phyloP scores from a whole-genome alignment of 2,329 filamentous ascomycete genomes.

The Mycocentrospora acerina region DNA sequence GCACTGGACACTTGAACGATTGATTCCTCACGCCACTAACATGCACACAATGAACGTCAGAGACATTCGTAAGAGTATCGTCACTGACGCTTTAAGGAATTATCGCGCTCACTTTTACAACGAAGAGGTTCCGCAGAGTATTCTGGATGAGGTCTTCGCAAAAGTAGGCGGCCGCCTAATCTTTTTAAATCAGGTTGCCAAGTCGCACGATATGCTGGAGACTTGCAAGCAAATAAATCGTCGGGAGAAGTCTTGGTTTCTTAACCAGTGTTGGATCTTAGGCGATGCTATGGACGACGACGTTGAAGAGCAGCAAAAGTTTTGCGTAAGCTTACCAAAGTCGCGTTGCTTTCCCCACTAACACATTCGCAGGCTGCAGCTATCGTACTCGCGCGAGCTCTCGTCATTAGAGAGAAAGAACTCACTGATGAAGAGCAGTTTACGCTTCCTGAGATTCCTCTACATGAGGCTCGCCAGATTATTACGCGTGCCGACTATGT shows the following conservation, averaged over 20 bases:
- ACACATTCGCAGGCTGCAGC: slow-evolving; percentile 67
- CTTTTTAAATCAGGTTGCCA: slow-evolving; percentile 85
- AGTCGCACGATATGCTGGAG: slow-evolving; percentile 75
- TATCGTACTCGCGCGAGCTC: slow-evolving; percentile 84
- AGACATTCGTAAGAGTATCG: slow-evolving; percentile 76
- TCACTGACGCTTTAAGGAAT: slow-evolving; percentile 70
- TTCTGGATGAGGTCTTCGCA: slow-evolving; percentile 78
- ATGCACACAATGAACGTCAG: slow-evolving; percentile 87
- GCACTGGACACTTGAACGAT: slow-evolving; percentile 93
- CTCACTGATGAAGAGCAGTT: slow-evolving; percentile 64
- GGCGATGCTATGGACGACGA: slow-evolving; percentile 85
- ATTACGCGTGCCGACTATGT: slow-evolving; percentile 97
- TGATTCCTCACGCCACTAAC: slow-evolving; percentile 87
- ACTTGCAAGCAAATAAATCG: slow-evolving; percentile 72
- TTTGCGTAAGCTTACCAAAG: slow-evolving; percentile 61
- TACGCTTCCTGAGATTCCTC: slow-evolving; percentile 68
- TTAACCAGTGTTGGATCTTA: slow-evolving; percentile 77
- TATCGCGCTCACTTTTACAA: slow-evolving; percentile 76
- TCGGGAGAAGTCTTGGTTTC: slow-evolving; percentile 73
- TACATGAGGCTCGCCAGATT: slow-evolving; percentile 59
- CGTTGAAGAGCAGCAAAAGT: slow-evolving; percentile 97
- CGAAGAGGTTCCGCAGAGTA: slow-evolving; percentile 56
- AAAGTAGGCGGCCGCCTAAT: slow-evolving; percentile 86
- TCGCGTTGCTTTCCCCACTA: not conserved
- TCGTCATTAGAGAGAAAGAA: slow-evolving; percentile 76